Evolutionary conservation across 2,329 filamentous ascomycete species (phyloP), one percentile per base, ranked within the genome.

Genomic region (Hymenoscyphus occultus): DNA sequence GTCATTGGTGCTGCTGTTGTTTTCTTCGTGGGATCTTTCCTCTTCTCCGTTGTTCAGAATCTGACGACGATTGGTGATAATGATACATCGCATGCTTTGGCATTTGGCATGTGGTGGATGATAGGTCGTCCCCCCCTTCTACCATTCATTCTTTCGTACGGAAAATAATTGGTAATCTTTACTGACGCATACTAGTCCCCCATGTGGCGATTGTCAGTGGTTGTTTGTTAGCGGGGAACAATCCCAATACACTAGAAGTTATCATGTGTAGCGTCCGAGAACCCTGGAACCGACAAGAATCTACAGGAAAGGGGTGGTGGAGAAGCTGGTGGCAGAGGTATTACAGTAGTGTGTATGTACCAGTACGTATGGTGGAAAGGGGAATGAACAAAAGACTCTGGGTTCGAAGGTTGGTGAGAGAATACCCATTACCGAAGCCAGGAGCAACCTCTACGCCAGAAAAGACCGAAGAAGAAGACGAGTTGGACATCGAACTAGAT

Each of bases 1-100:
- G 61, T 67, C 19, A 64, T 71, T 9, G 69, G 70, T n/a, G 65
- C 65, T 10, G 69, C 70, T 10, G 58, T 71, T 3, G 70, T 70
- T 2, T 71, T 71, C 63, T 71, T 68, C 62, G 61, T 67, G 4
- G 70, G 67, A 5, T 63, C 64, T 5, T 71, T 71, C 39, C 56
- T 70, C 13, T 70, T 65, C 61, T 60, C 63, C 2, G 39, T 67
- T 2, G 60, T 65, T 16, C 59, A 64, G 12, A 58, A 64, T 58
- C 57, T 64, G 3, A 42, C 42, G 5, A 39, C 32, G 19, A 39
- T 69, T 40, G 67, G 67, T 10, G 62, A 69, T 35, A 69, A 69
- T 19, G 65, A 68, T 39, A 68, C 65, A 7, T 64, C 67, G n/a
- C 67, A 68, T 31, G 62, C 67, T 6, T 56, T 65, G 31, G 59